phyloP scores from a whole-genome alignment of 108 stramenopile genomes.

The Parmales sp. region DNA sequence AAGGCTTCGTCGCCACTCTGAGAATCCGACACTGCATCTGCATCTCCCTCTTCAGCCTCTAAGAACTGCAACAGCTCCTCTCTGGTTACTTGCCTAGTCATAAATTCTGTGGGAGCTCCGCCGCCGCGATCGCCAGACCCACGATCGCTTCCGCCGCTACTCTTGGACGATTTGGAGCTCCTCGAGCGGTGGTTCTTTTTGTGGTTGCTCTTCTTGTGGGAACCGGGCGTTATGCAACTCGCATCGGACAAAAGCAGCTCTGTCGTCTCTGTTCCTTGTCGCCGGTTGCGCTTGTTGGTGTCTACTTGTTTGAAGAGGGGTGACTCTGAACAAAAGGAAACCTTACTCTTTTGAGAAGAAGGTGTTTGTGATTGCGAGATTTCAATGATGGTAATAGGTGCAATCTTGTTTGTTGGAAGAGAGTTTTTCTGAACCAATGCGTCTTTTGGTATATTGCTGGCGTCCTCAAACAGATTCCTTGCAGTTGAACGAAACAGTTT shows the following conservation, averaged over 20 bases:
- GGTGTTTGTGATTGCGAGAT: no score
- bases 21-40: background rate
- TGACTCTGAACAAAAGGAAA: no score
- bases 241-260: background rate
- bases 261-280: background rate
- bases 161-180: background rate
- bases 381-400: no score
- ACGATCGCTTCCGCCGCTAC: background rate
- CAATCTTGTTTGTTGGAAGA: no score
- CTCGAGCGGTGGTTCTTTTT: background rate
- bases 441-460: no score
- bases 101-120: background rate
- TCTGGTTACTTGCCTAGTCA: background rate
- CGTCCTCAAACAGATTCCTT: no score
- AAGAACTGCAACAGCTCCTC: constrained; percentile 12
- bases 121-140: background rate
- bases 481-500: no score
- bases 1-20: background rate
- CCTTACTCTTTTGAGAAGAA: no score
- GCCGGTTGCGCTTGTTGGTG: background rate
- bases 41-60: background rate
- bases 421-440: no score
- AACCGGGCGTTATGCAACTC: background rate
- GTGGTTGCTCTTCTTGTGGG: background rate
- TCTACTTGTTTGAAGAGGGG: constrained; percentile 9